Percentiles rank a stretch among this genome's conserved stretches.
Evolutionary conservation across 371 early-diverging fungal genomes (phyloP).

Genomic region (Phascolomyces articulosus): DNA sequence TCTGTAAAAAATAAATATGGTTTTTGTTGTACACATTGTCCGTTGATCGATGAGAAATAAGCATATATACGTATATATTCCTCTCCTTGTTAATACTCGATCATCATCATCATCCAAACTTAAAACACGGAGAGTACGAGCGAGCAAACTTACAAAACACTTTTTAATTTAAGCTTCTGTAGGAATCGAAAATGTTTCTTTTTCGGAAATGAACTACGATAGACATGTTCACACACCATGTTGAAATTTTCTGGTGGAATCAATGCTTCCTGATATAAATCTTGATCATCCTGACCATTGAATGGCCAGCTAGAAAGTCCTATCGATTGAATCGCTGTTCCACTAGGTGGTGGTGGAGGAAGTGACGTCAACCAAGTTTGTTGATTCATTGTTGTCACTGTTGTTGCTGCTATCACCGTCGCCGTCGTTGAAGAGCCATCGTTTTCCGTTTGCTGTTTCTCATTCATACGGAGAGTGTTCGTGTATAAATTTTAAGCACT

Average conservation of each 20-base stretch:
- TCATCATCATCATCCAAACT: too few species aligned
- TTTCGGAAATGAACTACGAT: conserved; percentile 90
- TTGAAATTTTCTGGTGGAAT: conserved; percentile 92
- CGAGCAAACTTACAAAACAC: conserved; percentile 71
- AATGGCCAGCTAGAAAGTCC: conserved; percentile 18
- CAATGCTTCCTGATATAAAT: conserved; percentile 64
- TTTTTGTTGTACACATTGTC: too few species aligned
- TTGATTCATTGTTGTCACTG: not conserved
- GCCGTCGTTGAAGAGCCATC: not conserved
- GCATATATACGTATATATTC: too few species aligned
- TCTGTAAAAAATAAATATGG: conserved; percentile 32
- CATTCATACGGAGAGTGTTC: conserved; percentile 1
- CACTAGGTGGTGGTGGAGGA: not conserved
- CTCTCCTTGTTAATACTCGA: too few species aligned
- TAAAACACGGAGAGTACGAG: too few species aligned
- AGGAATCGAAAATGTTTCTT: conserved; percentile 92
- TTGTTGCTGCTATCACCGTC: not conserved
- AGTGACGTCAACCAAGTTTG: conserved; percentile 1
- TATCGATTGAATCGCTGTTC: not conserved
- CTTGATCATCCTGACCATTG: conserved; percentile 43
- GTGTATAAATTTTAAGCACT: not conserved
- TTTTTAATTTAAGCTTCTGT: conserved; percentile 85
- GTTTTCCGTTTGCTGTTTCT: conserved; percentile 1
- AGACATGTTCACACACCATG: conserved; percentile 91
- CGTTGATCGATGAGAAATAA: too few species aligned